Evolutionary conservation across 805 yeast genomes (phyloP).

Genomic region (Saccharomycopsis selenospora): DNA sequence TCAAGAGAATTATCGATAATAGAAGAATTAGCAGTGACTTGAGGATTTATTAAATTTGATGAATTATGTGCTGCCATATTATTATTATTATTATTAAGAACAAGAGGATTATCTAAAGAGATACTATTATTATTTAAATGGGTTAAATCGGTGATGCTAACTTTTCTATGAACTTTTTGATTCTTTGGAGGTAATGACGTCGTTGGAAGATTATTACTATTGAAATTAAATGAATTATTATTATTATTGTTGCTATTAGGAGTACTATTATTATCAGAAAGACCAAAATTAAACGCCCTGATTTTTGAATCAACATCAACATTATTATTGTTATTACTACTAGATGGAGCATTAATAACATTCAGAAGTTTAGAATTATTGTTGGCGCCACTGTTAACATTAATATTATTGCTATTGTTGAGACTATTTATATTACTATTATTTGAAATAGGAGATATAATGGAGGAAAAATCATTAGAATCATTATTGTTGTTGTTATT

Average conservation of each 20-base stretch:
- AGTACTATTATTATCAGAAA: background rate
- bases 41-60: background rate
- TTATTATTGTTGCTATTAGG: background rate
- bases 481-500: background rate
- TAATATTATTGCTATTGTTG: background rate
- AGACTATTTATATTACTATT: background rate
- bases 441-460: background rate
- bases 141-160: slow-evolving; percentile 16
- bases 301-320: background rate
- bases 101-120: background rate
- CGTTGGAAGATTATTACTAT: background rate
- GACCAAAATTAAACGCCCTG: background rate
- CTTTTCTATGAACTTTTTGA: slow-evolving; percentile 7
- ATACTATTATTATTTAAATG: slow-evolving; percentile 17
- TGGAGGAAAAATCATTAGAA: background rate
- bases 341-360: background rate
- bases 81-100: background rate
- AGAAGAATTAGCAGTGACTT: background rate
- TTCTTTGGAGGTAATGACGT: background rate
- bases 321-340: background rate
- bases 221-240: background rate
- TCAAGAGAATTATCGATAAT: background rate
- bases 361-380: background rate
- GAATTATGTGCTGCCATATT: background rate
- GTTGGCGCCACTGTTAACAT: background rate